phyloP scores from a whole-genome alignment of 2,329 filamentous ascomycete species.

The Pseudovirgaria hyperparasitica region DNA sequence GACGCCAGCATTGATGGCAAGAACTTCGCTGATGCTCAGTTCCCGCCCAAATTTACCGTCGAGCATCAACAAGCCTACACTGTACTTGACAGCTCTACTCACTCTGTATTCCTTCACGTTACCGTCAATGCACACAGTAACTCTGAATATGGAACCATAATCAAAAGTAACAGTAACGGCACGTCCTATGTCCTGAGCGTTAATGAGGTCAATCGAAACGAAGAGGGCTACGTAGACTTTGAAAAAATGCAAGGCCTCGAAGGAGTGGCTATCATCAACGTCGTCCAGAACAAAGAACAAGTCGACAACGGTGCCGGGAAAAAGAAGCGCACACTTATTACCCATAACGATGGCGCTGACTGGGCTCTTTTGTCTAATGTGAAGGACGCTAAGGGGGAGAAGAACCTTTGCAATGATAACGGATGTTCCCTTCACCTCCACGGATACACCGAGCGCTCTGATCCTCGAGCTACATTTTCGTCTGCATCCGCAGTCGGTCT shows the following conservation, averaged over 20 bases:
- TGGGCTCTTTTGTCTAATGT: constrained; percentile 65
- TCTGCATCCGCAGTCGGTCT: constrained; percentile 79
- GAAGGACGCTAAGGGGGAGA: constrained; percentile 57
- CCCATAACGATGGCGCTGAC: constrained; percentile 87
- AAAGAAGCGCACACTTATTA: constrained; percentile 79
- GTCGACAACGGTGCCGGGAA: constrained; percentile 54
- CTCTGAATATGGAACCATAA: constrained; percentile 67
- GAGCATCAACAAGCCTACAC: constrained; percentile 75
- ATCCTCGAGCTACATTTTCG: constrained; percentile 75
- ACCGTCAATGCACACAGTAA: constrained; percentile 56
- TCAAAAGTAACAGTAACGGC: constrained; percentile 98
- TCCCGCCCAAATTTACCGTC: constrained; percentile 74
- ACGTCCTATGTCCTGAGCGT: constrained; percentile 86
- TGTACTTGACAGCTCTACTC: constrained; percentile 85
- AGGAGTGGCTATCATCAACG: constrained; percentile 77
- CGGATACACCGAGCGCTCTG: constrained; percentile 80
- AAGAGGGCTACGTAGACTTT: constrained; percentile 74
- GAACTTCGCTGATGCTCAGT: constrained; percentile 69
- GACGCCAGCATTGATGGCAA: constrained; percentile 76
- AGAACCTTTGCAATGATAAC: constrained; percentile 54
- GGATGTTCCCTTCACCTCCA: constrained; percentile 82
- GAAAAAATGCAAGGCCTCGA: constrained; percentile 91
- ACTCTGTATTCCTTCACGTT: constrained; percentile 89
- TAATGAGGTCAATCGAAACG: constrained; percentile 68
- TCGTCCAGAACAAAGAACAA: constrained; percentile 62